Conservation (phyloP, 805 yeast species). For the Yarrowia alimentaria region DNA sequence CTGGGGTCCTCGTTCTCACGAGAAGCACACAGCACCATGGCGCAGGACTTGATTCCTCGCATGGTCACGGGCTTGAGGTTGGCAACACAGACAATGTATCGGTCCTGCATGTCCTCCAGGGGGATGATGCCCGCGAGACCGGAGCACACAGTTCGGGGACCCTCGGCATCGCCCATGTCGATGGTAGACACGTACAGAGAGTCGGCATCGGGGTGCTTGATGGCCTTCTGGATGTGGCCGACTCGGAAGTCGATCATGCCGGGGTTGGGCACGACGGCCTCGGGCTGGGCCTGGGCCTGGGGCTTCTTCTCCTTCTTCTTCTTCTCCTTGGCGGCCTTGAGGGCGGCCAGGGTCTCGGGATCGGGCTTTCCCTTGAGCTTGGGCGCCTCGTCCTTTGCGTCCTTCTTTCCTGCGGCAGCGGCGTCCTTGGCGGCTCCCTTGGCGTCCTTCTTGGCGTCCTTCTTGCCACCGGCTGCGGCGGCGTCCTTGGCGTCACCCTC, state of each 20-base stretch:
- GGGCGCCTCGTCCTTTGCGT: conserved; percentile 40
- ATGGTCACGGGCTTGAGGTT: conserved; percentile 96
- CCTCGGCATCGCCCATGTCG: conserved; percentile 92
- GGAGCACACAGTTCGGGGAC: conserved; percentile 97
- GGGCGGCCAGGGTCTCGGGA: conserved; percentile 42
- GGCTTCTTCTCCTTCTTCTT: conserved; percentile 51
- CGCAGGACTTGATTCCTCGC: conserved; percentile 95
- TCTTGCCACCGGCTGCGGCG: too few species aligned
- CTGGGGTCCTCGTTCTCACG: conserved; percentile 49
- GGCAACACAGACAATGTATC: conserved; percentile 86
- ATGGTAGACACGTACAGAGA: conserved; percentile 94
- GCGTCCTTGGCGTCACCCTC: conserved; percentile 39
- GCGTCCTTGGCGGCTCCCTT: conserved; percentile 32
- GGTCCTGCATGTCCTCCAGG: conserved; percentile 92
- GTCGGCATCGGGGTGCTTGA: conserved; percentile 98
- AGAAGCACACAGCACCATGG: conserved; percentile 92
- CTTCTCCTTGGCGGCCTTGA: conserved; percentile 34
- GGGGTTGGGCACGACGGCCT: conserved; percentile 67
- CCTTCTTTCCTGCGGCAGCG: conserved; percentile 28
- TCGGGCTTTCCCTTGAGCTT: conserved; percentile 49
- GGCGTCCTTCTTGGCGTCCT: conserved; percentile 30
- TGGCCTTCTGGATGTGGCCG: conserved; percentile 94
- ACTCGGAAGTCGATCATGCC: conserved; percentile 88
- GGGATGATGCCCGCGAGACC: conserved; percentile 90
- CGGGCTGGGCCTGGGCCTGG: conserved; percentile 49